A percentile compares a stretch with the other conserved stretches of the same genome.
Conservation (phyloP, 169 alveolate genomes). For the Eimeria falciformis region DNA sequence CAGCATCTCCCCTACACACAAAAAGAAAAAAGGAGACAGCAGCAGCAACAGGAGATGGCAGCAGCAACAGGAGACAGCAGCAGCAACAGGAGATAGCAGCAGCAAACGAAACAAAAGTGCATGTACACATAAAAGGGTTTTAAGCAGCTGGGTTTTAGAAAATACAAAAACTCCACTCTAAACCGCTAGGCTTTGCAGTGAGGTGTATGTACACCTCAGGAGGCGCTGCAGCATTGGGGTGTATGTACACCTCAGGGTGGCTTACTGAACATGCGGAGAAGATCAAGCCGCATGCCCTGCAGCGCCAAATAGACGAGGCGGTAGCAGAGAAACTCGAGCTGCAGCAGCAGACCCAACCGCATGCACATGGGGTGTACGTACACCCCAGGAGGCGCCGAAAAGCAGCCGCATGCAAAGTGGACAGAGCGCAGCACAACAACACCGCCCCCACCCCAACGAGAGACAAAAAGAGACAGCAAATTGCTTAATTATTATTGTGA, state of each 20-base stretch:
- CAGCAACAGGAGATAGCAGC: neutral
- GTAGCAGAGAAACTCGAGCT: conserved; percentile 71
- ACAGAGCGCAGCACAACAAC: neutral
- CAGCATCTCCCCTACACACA: conserved; percentile 48
- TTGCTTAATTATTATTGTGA: too few species aligned
- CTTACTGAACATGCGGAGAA: conserved; percentile 54
- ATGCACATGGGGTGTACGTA: neutral
- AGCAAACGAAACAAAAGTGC: neutral
- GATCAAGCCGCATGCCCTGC: conserved; percentile 67
- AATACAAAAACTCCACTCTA: too few species aligned
- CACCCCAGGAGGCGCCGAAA: too few species aligned
- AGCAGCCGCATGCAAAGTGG: neutral
- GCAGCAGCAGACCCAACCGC: neutral
- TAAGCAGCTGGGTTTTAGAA: too few species aligned
- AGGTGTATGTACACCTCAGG: neutral
- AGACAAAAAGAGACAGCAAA: neutral
- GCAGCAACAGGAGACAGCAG: neutral
- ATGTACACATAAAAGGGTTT: too few species aligned
- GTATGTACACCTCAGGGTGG: too few species aligned
- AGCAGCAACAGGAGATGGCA: neutral
- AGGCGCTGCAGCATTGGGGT: too few species aligned
- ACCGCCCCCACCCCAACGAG: too few species aligned
- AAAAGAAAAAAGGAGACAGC: too few species aligned
- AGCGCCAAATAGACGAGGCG: conserved; percentile 74
- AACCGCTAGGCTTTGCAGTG: neutral